Evolutionary conservation across 2,329 filamentous ascomycete genomes (phyloP).

Genomic region (Aspergillus unguis): DNA sequence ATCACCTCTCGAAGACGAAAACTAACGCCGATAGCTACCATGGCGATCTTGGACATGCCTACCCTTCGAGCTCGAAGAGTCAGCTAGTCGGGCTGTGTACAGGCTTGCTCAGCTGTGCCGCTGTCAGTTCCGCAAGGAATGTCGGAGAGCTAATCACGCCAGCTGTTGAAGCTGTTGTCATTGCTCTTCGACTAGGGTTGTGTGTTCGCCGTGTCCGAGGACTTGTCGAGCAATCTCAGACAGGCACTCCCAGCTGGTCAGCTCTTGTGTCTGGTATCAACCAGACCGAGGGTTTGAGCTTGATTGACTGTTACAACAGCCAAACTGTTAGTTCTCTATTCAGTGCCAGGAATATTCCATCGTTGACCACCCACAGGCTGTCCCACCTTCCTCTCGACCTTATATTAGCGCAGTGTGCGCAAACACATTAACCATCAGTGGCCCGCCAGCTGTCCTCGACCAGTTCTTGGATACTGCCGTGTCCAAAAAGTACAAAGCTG

Average conservation of each 20-base stretch:
- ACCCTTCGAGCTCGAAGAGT: conserved; percentile 37
- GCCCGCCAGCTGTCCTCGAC: conserved; percentile 53
- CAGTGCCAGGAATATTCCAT: too few species aligned
- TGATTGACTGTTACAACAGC: conserved; percentile 24
- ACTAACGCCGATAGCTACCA: conserved; percentile 36
- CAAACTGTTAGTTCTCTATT: conserved; percentile 24
- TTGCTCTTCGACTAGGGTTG: conserved; percentile 45
- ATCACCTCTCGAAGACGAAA: background rate
- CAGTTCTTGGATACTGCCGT: conserved; percentile 51
- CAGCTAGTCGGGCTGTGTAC: conserved; percentile 44
- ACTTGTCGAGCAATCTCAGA: conserved; percentile 32
- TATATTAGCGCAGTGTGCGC: conserved; percentile 60
- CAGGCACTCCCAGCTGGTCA: conserved; percentile 38
- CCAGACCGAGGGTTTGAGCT: conserved; percentile 26
- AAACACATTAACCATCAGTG: conserved; percentile 59
- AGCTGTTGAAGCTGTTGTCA: conserved; percentile 41
- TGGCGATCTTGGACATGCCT: conserved; percentile 40
- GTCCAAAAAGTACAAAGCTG: conserved; percentile 50
- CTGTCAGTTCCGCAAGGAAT: conserved; percentile 39
- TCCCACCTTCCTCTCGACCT: conserved; percentile 50
- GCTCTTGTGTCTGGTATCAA: conserved; percentile 40
- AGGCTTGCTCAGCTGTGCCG: conserved; percentile 41
- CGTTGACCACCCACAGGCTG: conserved; percentile 31
- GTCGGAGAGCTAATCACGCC: conserved; percentile 42
- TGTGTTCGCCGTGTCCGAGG: conserved; percentile 38